A percentile compares a stretch with the other conserved stretches of the same genome.
Evolutionary conservation across 495 filamentous ascomycete species (phyloP).

Genomic region (Umbilicaria muhlenbergii): DNA sequence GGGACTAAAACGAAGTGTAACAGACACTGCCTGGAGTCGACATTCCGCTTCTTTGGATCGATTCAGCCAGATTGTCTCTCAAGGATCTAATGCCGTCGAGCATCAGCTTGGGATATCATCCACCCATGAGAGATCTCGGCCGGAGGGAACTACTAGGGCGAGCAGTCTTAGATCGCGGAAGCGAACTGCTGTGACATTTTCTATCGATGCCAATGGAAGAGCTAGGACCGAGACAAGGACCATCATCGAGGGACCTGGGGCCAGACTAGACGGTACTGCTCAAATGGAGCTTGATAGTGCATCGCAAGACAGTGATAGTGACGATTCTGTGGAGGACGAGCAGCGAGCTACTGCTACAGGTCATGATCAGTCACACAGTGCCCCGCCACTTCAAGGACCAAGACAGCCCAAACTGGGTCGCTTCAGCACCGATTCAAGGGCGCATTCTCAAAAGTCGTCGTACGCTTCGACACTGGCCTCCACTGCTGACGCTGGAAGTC

Average conservation of each 20-base stretch:
- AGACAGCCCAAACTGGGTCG: conserved; percentile 31
- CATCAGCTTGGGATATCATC: background rate
- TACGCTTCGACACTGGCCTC: conserved; percentile 30
- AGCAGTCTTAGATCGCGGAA: conserved; percentile 19
- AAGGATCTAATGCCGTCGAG: conserved; percentile 10
- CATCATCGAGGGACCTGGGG: conserved; percentile 28
- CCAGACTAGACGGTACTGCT: conserved; percentile 24
- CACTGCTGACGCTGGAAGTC: background rate
- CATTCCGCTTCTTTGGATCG: too few relatives aligned
- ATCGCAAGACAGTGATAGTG: conserved; percentile 29
- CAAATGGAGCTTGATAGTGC: conserved; percentile 33
- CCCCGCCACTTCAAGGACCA: conserved; percentile 31
- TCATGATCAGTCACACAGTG: conserved; percentile 2
- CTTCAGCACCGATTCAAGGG: conserved; percentile 37
- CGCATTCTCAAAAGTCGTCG: conserved; percentile 32
- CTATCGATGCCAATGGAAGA: conserved; percentile 54
- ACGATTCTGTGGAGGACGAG: conserved; percentile 36
- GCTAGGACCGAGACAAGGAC: conserved; percentile 56
- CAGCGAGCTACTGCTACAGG: too few relatives aligned
- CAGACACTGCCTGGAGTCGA: conserved; percentile 19
- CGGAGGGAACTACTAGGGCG: conserved; percentile 19
- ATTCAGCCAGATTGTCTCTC: too few relatives aligned
- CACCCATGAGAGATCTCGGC: background rate
- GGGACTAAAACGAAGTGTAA: conserved; percentile 44
- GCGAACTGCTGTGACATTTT: conserved; percentile 46